Base-by-base conservation (phyloP, 257 asterid species). In the Solanum infundibuliforme region DNA sequence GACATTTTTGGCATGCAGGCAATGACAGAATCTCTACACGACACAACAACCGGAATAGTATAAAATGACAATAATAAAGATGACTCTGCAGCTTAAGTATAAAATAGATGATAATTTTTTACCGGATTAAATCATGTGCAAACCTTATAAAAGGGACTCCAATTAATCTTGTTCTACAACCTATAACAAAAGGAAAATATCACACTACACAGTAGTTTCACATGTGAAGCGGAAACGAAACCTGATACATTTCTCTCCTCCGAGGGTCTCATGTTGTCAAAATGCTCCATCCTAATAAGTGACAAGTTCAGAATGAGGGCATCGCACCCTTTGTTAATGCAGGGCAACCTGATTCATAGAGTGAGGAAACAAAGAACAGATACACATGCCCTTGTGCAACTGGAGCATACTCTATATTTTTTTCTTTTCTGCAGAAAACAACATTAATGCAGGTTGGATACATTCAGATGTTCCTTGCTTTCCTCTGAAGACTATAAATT, bases 401-500 rank as follows among this genome's bases (percentile, higher is more conserved):
- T 27, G 66, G 25, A 79, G 66, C 85, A 81, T 81, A 79, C 66
- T 16, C 27, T 81, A 8, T 29, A 25, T 7, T 25, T 79, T 43
- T 27, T 79, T 4, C 55, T 79, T 79, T 79, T 79, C 84, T 79
- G 65, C 65, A 41, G 65, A 77, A 38, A 38, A 76, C 83, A 76
- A 39, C 58, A 79, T 43, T 79, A 79, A 58, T 29, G 85, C 85
- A 81, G 68, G 21, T 81, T 46, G 39, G 27, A 81, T 46, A 81
- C 85, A 81, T 46, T 81, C 39, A 46, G 18, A 81, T 46, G n/a
- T 65, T 68, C 87, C 87, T 69, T 69, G 87, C 34, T 71, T 66
- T 86, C 87, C 66, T 86, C 87, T 86, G 71, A 69, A 39, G 87
- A 41, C 87, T 69, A 48, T 69, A 68, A 29, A 46, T 20, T 74